A percentile compares a stretch with the other conserved stretches of the same genome.
Conservation (phyloP, 768 basidiomycete species). For the Leccinum longicurvipes region DNA sequence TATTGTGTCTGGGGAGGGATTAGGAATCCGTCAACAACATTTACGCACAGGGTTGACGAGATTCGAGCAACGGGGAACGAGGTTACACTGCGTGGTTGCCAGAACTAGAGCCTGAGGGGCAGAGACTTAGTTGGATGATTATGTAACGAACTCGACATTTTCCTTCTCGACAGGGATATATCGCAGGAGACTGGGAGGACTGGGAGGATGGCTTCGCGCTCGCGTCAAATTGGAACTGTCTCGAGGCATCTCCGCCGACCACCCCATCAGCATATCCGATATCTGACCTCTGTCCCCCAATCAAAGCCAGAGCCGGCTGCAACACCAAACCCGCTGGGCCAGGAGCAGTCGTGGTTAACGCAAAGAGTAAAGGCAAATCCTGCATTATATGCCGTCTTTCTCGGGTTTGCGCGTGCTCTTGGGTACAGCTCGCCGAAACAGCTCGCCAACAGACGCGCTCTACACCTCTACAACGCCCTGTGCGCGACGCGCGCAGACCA, state of each 20-base stretch:
- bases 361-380: conserved; percentile 50
- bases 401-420: conserved; percentile 45
- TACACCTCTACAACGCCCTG: conserved; percentile 53
- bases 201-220: conserved; percentile 17
- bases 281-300: conserved; percentile 8
- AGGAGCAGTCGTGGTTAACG: conserved; percentile 53
- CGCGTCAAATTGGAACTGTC: conserved; percentile 2
- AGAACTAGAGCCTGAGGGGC: no score
- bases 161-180: neutral
- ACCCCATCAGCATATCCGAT: conserved; percentile 8
- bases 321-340: conserved; percentile 3
- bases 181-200: no score
- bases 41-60: no score
- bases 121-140: neutral
- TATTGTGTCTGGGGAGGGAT: no score
- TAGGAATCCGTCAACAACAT: no score
- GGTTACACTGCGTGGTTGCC: no score
- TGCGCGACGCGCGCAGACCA: conserved; percentile 58
- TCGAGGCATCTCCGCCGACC: conserved; percentile 8
- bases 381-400: conserved; percentile 41
- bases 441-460: conserved; percentile 55
- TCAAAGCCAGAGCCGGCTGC: conserved; percentile 5
- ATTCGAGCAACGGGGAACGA: no score
- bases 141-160: neutral
- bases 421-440: conserved; percentile 65